These are phyloP conservation scores for Capsicum baccatum DNA, from an alignment of 257 asterid species.

Conservation along the genomic window DNA sequence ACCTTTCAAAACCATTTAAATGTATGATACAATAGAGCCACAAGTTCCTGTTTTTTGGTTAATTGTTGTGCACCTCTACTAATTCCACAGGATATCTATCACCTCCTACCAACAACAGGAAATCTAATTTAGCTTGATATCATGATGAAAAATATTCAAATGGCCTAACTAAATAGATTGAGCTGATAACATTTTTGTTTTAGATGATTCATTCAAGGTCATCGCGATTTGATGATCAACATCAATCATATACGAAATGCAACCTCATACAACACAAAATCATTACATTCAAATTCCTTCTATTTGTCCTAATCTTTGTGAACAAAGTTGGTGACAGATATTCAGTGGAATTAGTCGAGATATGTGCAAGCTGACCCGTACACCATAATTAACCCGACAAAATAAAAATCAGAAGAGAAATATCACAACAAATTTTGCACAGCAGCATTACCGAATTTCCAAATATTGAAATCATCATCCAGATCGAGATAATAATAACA, in stretches of 20 bases:
- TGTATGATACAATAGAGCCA: not conserved
- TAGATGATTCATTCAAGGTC: not conserved
- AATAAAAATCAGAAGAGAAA: not conserved
- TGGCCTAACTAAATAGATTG: not conserved
- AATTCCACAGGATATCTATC: too few species aligned
- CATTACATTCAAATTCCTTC: not conserved
- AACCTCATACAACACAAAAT: not conserved
- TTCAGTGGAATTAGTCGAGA: too few species aligned
- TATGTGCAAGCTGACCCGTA: too few species aligned
- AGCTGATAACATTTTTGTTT: not conserved
- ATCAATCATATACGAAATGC: not conserved
- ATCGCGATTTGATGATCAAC: not conserved
- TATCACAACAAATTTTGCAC: not conserved
- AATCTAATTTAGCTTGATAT: not conserved
- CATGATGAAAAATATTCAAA: not conserved
- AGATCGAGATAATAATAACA: slow-evolving; percentile 23
- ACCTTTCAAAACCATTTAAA: not conserved
- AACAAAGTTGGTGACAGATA: too few species aligned
- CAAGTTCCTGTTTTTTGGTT: not conserved
- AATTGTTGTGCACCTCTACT: too few species aligned
- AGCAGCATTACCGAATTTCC: not conserved
- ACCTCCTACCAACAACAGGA: too few species aligned
- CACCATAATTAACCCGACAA: too few species aligned
- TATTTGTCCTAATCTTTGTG: too few species aligned
- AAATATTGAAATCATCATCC: not conserved